Base-by-base conservation (phyloP, 208 protist species). In the Leishmania aethiopica region DNA sequence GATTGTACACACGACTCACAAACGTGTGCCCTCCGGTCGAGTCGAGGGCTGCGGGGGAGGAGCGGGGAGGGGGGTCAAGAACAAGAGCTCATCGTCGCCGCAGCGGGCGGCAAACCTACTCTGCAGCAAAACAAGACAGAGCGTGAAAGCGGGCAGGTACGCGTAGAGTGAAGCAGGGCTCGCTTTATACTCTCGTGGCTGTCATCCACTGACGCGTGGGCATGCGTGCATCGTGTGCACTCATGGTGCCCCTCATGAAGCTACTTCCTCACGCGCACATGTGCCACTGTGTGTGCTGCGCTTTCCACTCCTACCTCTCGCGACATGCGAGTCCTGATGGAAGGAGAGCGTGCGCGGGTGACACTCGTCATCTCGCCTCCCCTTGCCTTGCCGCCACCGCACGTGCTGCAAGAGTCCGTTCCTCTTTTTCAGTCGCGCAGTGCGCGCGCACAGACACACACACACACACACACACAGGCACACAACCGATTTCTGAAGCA, bases 241-340 rank as follows among this genome's bases (percentile, higher is more conserved):
- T 49, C 45, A 55, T 37, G 17, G 42, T 13, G 70, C 25, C 11
- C 25, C 28, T 11, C 13, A 0, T 47, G 37, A 6, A 37, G 47
- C 40, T 51, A 32, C 8, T 51, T 74, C 19, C 40, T 74, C 42
- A 25, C 47, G 70, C 45, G 42, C 13, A n/a, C 51, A 11, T 74
- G 10, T 55, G 0, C n/a, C 3, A 5, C 8, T 74, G 3, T 22
- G 42, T 51, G 4, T 55, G 69, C 11, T 53, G 2, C 28, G 25
- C 40, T 42, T n/a, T 37, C 25, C 40, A 72, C 28, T 35, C 28
- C 11, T 51, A 3, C 15, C 70, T 17, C 25, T 8, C 8, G 28
- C 28, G 15, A 82, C 40, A 78, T 86, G 74, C 82, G 22, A 37
- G 32, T 62, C 19, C 55, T 75, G 15, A 45, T 67, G 55, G 60